phyloP scores from a whole-genome alignment of 2,329 filamentous ascomycete genomes.

The Fusarium mangiferae region DNA sequence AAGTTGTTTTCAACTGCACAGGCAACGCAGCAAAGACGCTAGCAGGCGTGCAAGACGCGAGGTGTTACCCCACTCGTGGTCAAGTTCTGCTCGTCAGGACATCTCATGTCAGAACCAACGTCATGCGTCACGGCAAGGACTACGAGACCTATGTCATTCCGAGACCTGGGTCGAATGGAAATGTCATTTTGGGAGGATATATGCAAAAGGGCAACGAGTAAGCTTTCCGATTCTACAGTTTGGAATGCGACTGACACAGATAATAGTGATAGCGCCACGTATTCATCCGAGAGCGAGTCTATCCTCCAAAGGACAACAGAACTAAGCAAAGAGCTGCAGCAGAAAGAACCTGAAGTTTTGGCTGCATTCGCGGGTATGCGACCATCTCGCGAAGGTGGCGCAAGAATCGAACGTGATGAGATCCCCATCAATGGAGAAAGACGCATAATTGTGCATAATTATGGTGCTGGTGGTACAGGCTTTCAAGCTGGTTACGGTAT shows the following conservation, averaged over 20 bases:
- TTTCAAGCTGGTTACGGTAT: slow-evolving; percentile 6
- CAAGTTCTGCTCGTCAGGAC: background rate
- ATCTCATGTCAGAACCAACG: background rate
- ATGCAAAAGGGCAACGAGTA: slow-evolving; percentile 1
- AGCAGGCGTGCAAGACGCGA: background rate
- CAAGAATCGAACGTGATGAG: background rate
- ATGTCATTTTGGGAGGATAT: slow-evolving; percentile 1
- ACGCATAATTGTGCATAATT: background rate
- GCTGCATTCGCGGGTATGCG: background rate
- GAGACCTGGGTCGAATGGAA: background rate
- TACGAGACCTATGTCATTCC: background rate
- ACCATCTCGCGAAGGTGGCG: background rate
- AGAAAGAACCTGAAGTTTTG: background rate
- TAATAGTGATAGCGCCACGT: background rate
- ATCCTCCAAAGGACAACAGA: background rate
- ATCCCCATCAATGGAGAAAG: background rate
- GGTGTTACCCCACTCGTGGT: background rate
- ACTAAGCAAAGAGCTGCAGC: background rate
- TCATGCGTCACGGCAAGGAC: slow-evolving; percentile 2
- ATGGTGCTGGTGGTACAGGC: slow-evolving; percentile 1
- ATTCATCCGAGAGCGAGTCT: background rate
- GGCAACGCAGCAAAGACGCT: background rate
- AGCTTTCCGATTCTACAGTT: too few relatives aligned
- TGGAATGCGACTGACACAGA: too few relatives aligned
- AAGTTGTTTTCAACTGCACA: background rate